These are phyloP conservation scores for Rhinocladiella mackenziei DNA, from an alignment of 2,329 filamentous ascomycete genomes.

Conservation along the genomic window DNA sequence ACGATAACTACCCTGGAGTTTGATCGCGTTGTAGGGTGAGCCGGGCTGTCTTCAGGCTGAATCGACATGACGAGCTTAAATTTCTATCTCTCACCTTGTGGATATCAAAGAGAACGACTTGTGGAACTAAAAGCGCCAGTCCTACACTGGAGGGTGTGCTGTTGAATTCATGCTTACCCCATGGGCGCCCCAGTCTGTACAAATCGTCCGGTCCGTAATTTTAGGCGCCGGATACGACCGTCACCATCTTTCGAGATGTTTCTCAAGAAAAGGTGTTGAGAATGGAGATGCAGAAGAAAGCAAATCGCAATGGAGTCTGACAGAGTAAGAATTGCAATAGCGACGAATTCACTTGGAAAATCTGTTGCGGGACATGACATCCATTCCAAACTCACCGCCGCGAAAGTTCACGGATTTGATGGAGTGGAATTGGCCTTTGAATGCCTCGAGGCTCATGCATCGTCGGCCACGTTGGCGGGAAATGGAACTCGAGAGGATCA, in stretches of 20 bases:
- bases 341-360: slow-evolving; percentile 67
- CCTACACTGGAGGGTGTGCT: no score
- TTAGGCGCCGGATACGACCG: background rate
- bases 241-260: background rate
- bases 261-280: background rate
- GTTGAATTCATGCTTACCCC: no score
- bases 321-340: slow-evolving; percentile 51
- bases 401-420: slow-evolving; percentile 59
- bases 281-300: background rate
- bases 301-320: background rate
- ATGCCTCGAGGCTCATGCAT: slow-evolving; percentile 58
- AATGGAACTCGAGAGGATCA: slow-evolving; percentile 24
- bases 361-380: slow-evolving; percentile 63
- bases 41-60: no score
- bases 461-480: background rate
- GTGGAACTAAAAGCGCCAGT: no score
- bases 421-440: slow-evolving; percentile 75
- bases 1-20: slow-evolving; percentile 3
- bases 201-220: background rate
- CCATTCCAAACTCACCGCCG: slow-evolving; percentile 63
- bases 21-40: no score
- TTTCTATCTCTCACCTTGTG: no score
- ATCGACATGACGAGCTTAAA: no score
- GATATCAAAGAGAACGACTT: no score
- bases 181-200: no score